These are phyloP conservation scores for Acacia confusa DNA, from an alignment of 306 rosid species.

Conservation along the genomic window DNA sequence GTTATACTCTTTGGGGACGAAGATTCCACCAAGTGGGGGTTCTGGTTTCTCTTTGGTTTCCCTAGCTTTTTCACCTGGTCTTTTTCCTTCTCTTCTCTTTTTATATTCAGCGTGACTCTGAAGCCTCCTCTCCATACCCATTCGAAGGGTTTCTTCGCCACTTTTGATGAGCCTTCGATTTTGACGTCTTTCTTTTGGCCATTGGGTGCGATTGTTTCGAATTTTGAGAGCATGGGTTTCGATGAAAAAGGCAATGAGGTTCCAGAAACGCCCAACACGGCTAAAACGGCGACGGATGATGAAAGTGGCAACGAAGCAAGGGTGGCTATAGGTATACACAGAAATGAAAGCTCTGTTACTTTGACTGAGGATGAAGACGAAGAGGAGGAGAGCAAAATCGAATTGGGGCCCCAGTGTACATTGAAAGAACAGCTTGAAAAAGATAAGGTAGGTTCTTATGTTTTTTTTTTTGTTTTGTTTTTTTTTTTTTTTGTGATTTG, in stretches of 20 bases:
- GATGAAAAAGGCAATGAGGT: slow-evolving; percentile 56
- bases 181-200: slow-evolving; percentile 47
- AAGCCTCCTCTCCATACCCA: slow-evolving; percentile 20
- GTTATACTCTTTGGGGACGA: slow-evolving; percentile 32
- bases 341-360: slow-evolving; percentile 61
- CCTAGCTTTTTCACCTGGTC: slow-evolving; percentile 2
- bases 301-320: slow-evolving; percentile 43
- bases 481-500: background rate
- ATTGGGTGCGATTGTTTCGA: slow-evolving; percentile 42
- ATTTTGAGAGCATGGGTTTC: slow-evolving; percentile 69
- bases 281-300: slow-evolving; percentile 29
- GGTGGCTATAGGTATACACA: slow-evolving; percentile 36
- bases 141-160: slow-evolving; percentile 17
- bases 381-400: slow-evolving; percentile 73
- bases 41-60: slow-evolving; percentile 27
- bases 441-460: slow-evolving; percentile 61
- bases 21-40: slow-evolving; percentile 58
- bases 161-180: slow-evolving; percentile 44
- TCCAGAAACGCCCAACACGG: slow-evolving; percentile 35
- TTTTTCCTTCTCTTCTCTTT: background rate
- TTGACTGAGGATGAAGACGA: slow-evolving; percentile 86
- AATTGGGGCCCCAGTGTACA: slow-evolving; percentile 87
- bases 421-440: slow-evolving; percentile 88
- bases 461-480: background rate
- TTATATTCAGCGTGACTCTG: slow-evolving; percentile 22